Evolutionary conservation across 129 eudicot genomes (phyloP), one percentile per base, ranked within the genome.

Genomic region (Chrysanthemum seticuspe): DNA sequence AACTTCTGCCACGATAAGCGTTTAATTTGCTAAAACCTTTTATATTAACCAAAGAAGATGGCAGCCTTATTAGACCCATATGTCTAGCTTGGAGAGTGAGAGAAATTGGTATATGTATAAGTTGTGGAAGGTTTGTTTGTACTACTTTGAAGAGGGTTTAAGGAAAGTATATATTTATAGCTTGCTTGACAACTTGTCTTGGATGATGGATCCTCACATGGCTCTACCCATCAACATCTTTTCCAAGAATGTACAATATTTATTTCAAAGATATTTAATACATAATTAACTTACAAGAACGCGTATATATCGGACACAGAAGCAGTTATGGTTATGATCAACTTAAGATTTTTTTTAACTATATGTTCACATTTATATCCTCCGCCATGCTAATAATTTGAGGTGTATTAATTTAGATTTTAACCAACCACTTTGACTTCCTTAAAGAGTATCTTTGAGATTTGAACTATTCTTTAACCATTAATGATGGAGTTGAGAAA

Each of bases 211-310:
- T 13, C 63, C 66, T 55, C 34, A 57, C 67, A 45, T 71, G 75
- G 65, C 67, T 44, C 21, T 62, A 0, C 36, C 31, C 59, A 29
- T 73, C 50, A 25, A 62, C 69, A 62, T 73, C 18, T 50, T 68
- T 73, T 74, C 78, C 63, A 15, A 62, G 78, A 74, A 74, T 63
- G 44, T 74, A 63, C 62, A 6, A 40, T 36, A 44, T 74, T 63
- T 4, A 64, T 18, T 65, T 74, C 1, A 64, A 1, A 52, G 13
- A n/a, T 34, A 9, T 27, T n/a, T 49, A 4, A 60, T 21, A 59
- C 7, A 60, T 10, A 29, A 3, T 51, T 11, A 29, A 15, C 34
- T 16, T 40, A 10, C 1, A 74, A 23, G 16, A 62, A 50, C 70
- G 70, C 68, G 70, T 73, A 27, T 50, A 63, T 15, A 31, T 48